These are phyloP conservation scores for Ophiostoma sp. DNA, from an alignment of 2,329 filamentous ascomycete genomes.

Conservation along the genomic window DNA sequence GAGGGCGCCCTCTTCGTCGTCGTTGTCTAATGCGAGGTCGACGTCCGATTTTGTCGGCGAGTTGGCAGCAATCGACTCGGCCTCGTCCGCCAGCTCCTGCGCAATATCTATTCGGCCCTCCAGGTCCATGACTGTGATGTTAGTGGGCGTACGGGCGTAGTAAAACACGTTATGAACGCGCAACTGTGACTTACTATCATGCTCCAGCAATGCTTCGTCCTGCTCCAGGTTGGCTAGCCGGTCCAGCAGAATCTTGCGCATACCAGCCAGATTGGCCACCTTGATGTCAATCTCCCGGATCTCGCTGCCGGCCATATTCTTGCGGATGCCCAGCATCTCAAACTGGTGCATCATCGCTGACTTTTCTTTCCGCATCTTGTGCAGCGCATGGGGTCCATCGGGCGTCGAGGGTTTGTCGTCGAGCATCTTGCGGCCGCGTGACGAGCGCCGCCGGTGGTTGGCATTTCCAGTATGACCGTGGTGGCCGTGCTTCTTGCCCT, in stretches of 20 bases:
- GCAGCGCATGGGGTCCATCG: constrained; percentile 65
- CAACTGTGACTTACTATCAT: constrained; percentile 73
- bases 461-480: background rate
- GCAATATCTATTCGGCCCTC: constrained; percentile 63
- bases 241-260: constrained; percentile 89
- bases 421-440: constrained; percentile 74
- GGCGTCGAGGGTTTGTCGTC: constrained; percentile 55
- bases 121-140: constrained; percentile 59
- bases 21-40: constrained; percentile 53
- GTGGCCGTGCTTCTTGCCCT: constrained; percentile 65
- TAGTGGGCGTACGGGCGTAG: constrained; percentile 37
- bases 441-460: constrained; percentile 66
- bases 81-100: constrained; percentile 60
- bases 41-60: constrained; percentile 55
- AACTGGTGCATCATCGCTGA: constrained; percentile 77
- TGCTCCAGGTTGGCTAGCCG: constrained; percentile 82
- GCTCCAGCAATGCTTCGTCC: constrained; percentile 86
- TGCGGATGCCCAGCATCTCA: constrained; percentile 87
- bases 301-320: constrained; percentile 96
- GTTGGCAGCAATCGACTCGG: constrained; percentile 55
- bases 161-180: no score
- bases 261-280: constrained; percentile 86
- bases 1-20: constrained; percentile 39
- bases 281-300: constrained; percentile 97
- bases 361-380: constrained; percentile 77